Base-by-base conservation (phyloP, 129 eudicot genomes). In the Lactuca sativa region DNA sequence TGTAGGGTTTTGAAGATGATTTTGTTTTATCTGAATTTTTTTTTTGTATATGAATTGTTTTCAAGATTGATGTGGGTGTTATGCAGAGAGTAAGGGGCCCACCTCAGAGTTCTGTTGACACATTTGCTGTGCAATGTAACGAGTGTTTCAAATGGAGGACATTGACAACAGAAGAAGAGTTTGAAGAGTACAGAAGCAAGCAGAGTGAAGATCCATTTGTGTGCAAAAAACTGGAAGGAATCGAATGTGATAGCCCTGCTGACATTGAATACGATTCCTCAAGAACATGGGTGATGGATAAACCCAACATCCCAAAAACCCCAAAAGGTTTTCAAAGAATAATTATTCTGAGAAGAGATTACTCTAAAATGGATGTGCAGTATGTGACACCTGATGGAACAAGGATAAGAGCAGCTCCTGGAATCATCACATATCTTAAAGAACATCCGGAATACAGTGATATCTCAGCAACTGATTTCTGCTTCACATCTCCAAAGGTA, bases 141-240 rank as follows among this genome's bases (percentile, higher is more conserved):
- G 80, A 79, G 56, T 92, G 98, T 81, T 71, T 78, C 62, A 92
- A 92, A 33, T 92, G 96, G 98, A 89, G 98, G 80, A 51, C 68
- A 3, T 57, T 92, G 17, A 66, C 76, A n/a, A 69, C 95, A 0
- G 78, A 70, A 53, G 85, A 88, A 69, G 85, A 82, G 72, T 92
- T 73, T 52, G 98, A 92, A 77, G 89, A 76, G 58, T 79, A 80
- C 56, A 77, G 95, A 69, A 75, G 91, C 57, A 89, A 78, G 37
- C 72, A 81, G 41, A 52, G 58, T 2, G 86, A 84, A n/a, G 92
- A 89, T 37, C 98, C 95, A 10, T 89, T 89, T 18, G 30, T 71
- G 15, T 89, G 96, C 77, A 67, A 34, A 73, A 92, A 81, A 64
- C 86, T 73, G 25, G 78, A 77, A 2, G 72, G 74, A n/a, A 63